Conservation (phyloP, 2,329 filamentous ascomycete genomes). For the Fusarium pseudonygamai region DNA sequence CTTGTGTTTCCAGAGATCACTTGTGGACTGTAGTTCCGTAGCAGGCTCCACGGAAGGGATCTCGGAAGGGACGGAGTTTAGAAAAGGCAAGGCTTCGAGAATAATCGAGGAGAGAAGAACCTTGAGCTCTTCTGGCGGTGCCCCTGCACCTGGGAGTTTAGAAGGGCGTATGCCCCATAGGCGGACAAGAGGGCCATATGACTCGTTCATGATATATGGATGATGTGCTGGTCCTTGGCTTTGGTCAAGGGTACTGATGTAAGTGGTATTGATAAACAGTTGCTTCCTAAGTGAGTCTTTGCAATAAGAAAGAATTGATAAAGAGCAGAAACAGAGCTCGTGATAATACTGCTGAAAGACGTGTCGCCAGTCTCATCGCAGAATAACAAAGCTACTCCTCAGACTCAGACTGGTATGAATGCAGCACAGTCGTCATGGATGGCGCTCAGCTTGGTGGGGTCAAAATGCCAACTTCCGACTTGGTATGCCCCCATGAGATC, state of each 20-base stretch:
- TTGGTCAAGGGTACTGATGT: neutral
- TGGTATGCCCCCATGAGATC: conserved; percentile 7
- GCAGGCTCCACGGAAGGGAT: conserved; percentile 34
- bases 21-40: conserved; percentile 16
- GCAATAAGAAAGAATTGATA: neutral
- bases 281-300: neutral
- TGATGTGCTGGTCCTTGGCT: neutral
- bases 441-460: conserved; percentile 22
- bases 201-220: conserved; percentile 32
- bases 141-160: conserved; percentile 57
- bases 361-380: neutral
- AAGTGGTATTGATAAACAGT: neutral
- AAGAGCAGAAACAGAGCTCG: neutral
- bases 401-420: neutral
- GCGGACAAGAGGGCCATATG: conserved; percentile 60
- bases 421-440: conserved; percentile 30
- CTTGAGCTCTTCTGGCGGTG: conserved; percentile 54
- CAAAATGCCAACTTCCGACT: conserved; percentile 26
- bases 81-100: conserved; percentile 67
- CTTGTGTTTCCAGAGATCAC: conserved; percentile 59
- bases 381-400: neutral
- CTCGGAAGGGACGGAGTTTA: conserved; percentile 61
- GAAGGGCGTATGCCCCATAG: conserved; percentile 61
- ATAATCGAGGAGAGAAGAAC: conserved; percentile 64
- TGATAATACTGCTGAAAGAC: neutral